phyloP scores from a whole-genome alignment of 164 flowering plant species.

The Stephania japonica region DNA sequence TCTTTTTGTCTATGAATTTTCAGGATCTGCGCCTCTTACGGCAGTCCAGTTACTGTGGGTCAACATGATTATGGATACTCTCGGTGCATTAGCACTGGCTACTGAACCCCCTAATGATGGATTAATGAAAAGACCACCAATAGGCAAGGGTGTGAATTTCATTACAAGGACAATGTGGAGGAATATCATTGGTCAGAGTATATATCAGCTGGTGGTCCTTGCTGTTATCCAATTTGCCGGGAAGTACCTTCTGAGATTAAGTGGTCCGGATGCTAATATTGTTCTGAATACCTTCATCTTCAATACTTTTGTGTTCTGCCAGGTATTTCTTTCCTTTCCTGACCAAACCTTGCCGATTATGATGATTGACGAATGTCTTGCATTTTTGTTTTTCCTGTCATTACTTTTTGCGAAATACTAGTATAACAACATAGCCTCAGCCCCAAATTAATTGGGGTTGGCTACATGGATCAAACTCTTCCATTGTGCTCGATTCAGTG shows the following conservation, averaged over 20 bases:
- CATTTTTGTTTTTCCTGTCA: background rate
- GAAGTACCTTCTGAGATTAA: conserved; percentile 2
- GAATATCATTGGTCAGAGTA: conserved; percentile 9
- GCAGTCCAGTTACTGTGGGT: conserved; percentile 13
- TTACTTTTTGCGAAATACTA: background rate
- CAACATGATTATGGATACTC: conserved; percentile 15
- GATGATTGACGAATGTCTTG: background rate
- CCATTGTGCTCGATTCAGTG: too few relatives aligned
- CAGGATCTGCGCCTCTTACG: conserved; percentile 14
- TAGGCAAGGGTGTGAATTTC: conserved; percentile 9
- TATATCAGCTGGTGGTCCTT: conserved; percentile 8
- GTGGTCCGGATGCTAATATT: conserved; percentile 7
- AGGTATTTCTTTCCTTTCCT: conserved; percentile 2
- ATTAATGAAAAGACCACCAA: conserved; percentile 10
- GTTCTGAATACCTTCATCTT: conserved; percentile 9
- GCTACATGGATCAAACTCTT: too few relatives aligned
- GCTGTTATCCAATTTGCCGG: conserved; percentile 8
- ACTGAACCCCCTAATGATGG: conserved; percentile 11
- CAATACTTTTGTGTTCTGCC: conserved; percentile 13
- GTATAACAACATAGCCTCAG: too few relatives aligned
- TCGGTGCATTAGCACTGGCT: conserved; percentile 13
- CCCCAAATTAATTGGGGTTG: too few relatives aligned
- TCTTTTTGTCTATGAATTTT: background rate
- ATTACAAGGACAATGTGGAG: conserved; percentile 12
- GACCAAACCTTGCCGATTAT: background rate